phyloP scores from a whole-genome alignment of 2,329 filamentous ascomycete genomes.

The Sporothrix brunneoviolacea region DNA sequence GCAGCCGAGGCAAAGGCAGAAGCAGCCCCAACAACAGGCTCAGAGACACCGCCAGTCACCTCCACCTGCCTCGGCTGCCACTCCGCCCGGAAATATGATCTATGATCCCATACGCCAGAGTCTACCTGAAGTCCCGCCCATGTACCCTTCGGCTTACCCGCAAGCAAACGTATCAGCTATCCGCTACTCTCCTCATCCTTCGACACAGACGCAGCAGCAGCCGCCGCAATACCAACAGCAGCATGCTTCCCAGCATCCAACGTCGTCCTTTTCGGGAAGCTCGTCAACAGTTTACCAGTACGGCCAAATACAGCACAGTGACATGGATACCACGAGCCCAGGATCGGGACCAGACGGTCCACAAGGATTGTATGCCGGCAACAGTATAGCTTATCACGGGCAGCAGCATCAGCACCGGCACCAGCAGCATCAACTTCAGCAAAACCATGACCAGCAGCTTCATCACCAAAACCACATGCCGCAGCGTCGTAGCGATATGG shows the following conservation, averaged over 20 bases:
- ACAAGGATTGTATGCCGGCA: background rate
- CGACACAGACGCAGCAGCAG: slow-evolving; percentile 16
- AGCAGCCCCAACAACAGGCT: slow-evolving; percentile 10
- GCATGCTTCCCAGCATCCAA: background rate
- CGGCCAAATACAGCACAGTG: background rate
- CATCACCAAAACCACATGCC: slow-evolving; percentile 9
- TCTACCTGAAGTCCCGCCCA: slow-evolving; percentile 40
- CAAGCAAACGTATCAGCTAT: slow-evolving; percentile 43
- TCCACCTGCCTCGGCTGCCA: slow-evolving; percentile 32
- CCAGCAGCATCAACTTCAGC: slow-evolving; percentile 4
- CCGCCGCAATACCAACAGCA: background rate
- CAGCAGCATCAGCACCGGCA: background rate
- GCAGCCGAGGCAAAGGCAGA: slow-evolving; percentile 1
- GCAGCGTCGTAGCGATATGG: slow-evolving; percentile 17
- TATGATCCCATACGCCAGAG: slow-evolving; percentile 55
- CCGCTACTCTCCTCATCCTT: slow-evolving; percentile 34
- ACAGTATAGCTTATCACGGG: slow-evolving; percentile 13
- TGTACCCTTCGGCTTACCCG: slow-evolving; percentile 44
- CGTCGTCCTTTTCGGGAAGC: background rate
- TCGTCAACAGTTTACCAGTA: background rate
- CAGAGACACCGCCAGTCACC: slow-evolving; percentile 20
- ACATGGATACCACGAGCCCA: background rate
- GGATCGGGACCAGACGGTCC: background rate
- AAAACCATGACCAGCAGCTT: background rate
- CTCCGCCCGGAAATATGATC: slow-evolving; percentile 51